These are phyloP conservation scores for Amorphotheca resinae DNA, from an alignment of 495 filamentous ascomycete species.

Conservation along the genomic window DNA sequence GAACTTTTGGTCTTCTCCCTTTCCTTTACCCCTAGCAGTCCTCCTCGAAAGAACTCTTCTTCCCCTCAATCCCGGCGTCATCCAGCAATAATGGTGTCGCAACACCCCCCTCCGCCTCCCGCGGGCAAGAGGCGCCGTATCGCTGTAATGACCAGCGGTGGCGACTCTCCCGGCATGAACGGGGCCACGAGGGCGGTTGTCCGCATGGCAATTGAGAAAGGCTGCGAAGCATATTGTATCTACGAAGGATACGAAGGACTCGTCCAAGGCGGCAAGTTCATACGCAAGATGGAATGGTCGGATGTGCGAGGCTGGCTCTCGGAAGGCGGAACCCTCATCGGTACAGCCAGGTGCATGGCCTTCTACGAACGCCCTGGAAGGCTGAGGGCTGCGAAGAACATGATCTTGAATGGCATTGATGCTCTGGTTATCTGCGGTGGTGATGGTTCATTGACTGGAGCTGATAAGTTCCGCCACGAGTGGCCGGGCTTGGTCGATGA, in stretches of 20 bases:
- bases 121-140: slow-evolving; percentile 33
- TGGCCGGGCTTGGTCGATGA: slow-evolving; percentile 83
- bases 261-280: slow-evolving; percentile 78
- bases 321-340: slow-evolving; percentile 93
- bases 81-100: slow-evolving; percentile 13
- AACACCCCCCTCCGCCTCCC: slow-evolving; percentile 13
- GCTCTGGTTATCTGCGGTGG: slow-evolving; percentile 94
- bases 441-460: slow-evolving; percentile 93
- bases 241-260: slow-evolving; percentile 96
- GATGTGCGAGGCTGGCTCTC: slow-evolving; percentile 92
- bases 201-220: slow-evolving; percentile 75
- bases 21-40: background rate
- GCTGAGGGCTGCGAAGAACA: slow-evolving; percentile 77
- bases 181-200: slow-evolving; percentile 88
- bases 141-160: slow-evolving; percentile 91
- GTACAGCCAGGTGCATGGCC: slow-evolving; percentile 78
- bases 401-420: slow-evolving; percentile 86
- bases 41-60: no score
- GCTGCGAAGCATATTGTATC: slow-evolving; percentile 79
- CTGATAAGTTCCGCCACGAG: slow-evolving; percentile 82
- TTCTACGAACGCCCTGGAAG: slow-evolving; percentile 83
- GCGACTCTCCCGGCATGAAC: slow-evolving; percentile 98
- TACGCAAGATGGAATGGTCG: slow-evolving; percentile 79
- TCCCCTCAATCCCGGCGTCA: background rate
- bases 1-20: background rate